A percentile compares a stretch with the other conserved stretches of the same genome.
phyloP scores from a whole-genome alignment of 73 alveolate genomes.

The Durusdinium trenchii region DNA sequence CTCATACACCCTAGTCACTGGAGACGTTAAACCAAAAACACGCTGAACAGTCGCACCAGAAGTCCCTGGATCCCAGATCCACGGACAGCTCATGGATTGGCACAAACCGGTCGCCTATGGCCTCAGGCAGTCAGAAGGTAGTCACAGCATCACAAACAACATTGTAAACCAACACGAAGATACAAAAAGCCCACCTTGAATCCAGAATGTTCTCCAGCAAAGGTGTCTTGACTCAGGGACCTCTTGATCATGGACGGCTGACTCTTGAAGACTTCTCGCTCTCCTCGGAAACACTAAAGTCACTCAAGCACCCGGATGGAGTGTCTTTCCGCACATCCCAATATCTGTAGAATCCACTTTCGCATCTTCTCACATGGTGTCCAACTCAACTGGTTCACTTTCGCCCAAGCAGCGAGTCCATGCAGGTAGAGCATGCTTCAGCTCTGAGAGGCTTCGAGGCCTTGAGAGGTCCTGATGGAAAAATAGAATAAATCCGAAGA shows the following conservation, averaged over 20 bases:
- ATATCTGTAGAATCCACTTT: no score
- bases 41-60: background rate
- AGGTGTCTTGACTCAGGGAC: slow-evolving; percentile 70
- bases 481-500: no score
- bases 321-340: background rate
- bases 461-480: slow-evolving; percentile 41
- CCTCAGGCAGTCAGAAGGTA: no score
- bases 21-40: background rate
- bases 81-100: slow-evolving; percentile 71
- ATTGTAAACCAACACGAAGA: background rate
- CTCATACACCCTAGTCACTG: background rate
- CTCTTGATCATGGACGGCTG: slow-evolving; percentile 38
- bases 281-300: background rate
- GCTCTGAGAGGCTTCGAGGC: slow-evolving; percentile 29
- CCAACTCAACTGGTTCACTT: background rate
- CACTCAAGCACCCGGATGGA: background rate
- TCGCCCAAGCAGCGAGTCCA: slow-evolving; percentile 13
- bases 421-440: slow-evolving; percentile 21
- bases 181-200: slow-evolving; percentile 27
- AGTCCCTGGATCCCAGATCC: slow-evolving; percentile 18
- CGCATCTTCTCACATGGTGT: background rate
- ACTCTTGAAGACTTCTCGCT: background rate
- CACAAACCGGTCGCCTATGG: slow-evolving; percentile 66
- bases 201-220: slow-evolving; percentile 73
- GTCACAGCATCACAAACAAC: no score